Base-by-base conservation (phyloP, 495 filamentous ascomycete species). In the Hypoxylon subgilvum region DNA sequence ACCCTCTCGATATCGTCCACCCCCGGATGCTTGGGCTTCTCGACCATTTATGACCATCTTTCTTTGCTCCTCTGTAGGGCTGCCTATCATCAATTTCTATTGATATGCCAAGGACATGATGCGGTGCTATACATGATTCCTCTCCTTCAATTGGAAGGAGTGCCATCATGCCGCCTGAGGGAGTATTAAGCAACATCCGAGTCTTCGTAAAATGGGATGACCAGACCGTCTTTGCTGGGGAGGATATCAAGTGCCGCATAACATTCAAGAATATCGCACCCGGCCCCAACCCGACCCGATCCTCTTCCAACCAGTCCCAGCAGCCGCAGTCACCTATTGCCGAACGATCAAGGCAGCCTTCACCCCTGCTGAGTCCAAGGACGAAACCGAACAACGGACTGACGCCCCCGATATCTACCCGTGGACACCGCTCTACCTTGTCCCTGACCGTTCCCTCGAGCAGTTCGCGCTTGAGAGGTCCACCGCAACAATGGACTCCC, bases 201-300 rank as follows among this genome's bases (percentile, higher is more conserved):
- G 93, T 97, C 72, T 97, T 92, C 67, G 89, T 98, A 69, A 85
- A 88, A 75, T 97, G 88, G 90, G 89, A 88, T 70, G 90, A 89
- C 66, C 85, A 87, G 71, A 91, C 87, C 38, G 91, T 98, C 58
- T 97, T 96, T 72, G 90, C 95, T 23, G 95, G 95, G 58, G 94
- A 97, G 76, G 86, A 92, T 63, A 80, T 97, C 65, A 88, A 92
- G 74, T 96, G 94, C 74, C 91, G 84, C 44, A 97, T 98, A 65
- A 96, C 90, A 34, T 97, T 97, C 76, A 93, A 88, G 74, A 98
- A 98, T 69, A 82, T 92, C 54, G 84, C 89, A 17, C 70, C 76
- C 65, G 64, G 69, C 14, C 58, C 66, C 27, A 67, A 73, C 65
- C 45, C 63, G 57, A 56, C 52, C 21, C 47, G 51, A 50, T 22